A percentile compares a stretch with the other conserved stretches of the same genome.
Conservation (phyloP, 768 basidiomycete genomes). For the Amanita subjunquillea region DNA sequence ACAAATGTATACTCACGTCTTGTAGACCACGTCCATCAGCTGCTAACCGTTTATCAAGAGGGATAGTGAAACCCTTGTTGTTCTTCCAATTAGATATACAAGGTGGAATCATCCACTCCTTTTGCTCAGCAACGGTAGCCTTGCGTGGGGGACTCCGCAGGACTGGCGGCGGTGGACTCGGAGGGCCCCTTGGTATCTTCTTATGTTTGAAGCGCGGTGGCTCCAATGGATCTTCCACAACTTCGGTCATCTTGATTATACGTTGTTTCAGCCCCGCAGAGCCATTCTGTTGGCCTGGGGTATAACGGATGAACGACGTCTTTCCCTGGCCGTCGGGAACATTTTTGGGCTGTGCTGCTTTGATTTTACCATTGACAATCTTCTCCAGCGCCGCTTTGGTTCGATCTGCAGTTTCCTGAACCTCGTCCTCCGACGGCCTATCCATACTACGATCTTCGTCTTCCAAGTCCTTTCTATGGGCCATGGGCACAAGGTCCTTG, state of each 20-base stretch:
- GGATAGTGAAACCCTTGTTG: conserved; percentile 99
- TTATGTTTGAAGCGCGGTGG: conserved; percentile 98
- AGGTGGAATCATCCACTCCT: conserved; percentile 99
- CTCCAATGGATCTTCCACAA: conserved; percentile 95
- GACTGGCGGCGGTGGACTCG: conserved; percentile 93
- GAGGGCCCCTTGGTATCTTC: conserved; percentile 95
- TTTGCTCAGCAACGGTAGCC: conserved; percentile 94
- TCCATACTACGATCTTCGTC: conserved; percentile 74
- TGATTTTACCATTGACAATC: conserved; percentile 91
- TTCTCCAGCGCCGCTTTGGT: conserved; percentile 90
- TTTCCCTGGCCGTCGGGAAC: conserved; percentile 79
- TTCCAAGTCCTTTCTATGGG: conserved; percentile 79
- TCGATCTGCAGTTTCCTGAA: conserved; percentile 83
- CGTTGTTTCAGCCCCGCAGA: conserved; percentile 72
- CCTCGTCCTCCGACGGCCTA: conserved; percentile 87
- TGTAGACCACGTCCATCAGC: conserved; percentile 98
- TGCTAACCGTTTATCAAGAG: conserved; percentile 93
- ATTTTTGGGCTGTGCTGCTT: conserved; percentile 95
- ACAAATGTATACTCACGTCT: conserved; percentile 53
- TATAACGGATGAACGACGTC: conserved; percentile 90
- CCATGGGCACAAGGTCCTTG: conserved; percentile 92
- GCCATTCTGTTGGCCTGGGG: conserved; percentile 81
- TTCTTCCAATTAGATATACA: conserved; percentile 99
- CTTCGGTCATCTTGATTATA: conserved; percentile 98
- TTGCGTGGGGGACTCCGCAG: conserved; percentile 92